These are phyloP conservation scores for Dispira simplex DNA, from an alignment of 192 early-diverging fungal genomes.

Conservation along the genomic window DNA sequence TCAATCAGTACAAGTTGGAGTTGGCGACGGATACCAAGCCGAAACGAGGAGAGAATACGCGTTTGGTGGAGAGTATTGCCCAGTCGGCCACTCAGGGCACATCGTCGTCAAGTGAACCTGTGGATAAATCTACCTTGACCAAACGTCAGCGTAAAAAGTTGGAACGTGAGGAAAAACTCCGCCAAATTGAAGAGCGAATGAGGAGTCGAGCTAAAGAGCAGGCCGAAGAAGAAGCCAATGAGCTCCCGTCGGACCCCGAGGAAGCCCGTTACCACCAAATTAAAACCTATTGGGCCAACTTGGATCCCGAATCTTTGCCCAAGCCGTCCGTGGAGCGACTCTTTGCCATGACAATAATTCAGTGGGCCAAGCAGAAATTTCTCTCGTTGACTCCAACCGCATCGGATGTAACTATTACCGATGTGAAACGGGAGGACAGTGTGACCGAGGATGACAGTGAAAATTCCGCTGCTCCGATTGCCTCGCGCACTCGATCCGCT, in stretches of 20 bases:
- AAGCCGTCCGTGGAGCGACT: background rate
- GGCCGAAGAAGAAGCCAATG: conserved; percentile 2
- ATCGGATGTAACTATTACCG: too few relatives aligned
- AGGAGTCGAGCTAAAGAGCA: background rate
- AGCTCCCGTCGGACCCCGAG: conserved; percentile 4
- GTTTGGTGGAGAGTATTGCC: too few relatives aligned
- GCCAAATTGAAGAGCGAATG: background rate
- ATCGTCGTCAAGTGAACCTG: background rate
- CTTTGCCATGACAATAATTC: background rate
- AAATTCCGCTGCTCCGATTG: too few relatives aligned
- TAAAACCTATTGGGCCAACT: background rate
- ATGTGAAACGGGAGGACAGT: too few relatives aligned
- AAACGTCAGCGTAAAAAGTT: conserved; percentile 1
- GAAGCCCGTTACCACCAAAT: conserved; percentile 3
- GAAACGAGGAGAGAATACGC: background rate
- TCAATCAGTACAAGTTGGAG: background rate
- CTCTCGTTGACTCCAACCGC: too few relatives aligned
- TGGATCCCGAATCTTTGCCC: conserved; percentile 1
- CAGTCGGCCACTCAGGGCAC: background rate
- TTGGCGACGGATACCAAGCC: background rate
- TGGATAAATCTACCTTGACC: background rate
- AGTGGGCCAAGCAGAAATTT: background rate
- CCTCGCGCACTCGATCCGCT: too few relatives aligned
- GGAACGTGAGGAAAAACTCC: conserved; percentile 9
- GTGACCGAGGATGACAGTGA: too few relatives aligned